A percentile compares a stretch with the other conserved stretches of the same genome.
phyloP scores from a whole-genome alignment of 305 asterid genomes.

The Solanum hybrid region DNA sequence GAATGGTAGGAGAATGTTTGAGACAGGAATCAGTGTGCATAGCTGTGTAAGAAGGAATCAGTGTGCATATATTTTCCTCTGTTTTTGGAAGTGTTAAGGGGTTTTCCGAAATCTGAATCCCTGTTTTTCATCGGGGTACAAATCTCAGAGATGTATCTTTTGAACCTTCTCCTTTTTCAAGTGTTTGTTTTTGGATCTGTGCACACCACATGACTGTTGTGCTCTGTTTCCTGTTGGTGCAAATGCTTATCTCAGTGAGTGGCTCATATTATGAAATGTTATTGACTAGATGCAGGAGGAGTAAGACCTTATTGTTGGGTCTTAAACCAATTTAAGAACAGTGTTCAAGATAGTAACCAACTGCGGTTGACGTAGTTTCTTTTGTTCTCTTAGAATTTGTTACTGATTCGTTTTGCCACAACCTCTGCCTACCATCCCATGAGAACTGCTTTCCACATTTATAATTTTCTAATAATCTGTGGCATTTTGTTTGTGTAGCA shows the following conservation, averaged over 20 bases:
- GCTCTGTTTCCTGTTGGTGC: background rate
- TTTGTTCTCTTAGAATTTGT: background rate
- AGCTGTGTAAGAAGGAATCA: background rate
- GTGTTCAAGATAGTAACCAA: background rate
- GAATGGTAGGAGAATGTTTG: background rate
- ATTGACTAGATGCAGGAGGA: background rate
- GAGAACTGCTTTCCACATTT: background rate
- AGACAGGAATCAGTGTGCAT: background rate
- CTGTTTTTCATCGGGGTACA: background rate
- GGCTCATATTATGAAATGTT: background rate
- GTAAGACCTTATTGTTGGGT: background rate
- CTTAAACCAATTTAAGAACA: background rate
- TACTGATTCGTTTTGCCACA: background rate
- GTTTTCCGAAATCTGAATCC: background rate
- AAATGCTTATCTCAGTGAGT: background rate
- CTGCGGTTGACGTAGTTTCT: background rate
- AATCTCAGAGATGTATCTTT: background rate
- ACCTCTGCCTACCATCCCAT: background rate
- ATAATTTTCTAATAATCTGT: background rate
- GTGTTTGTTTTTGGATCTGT: background rate
- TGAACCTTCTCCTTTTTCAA: background rate
- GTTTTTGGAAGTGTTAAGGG: background rate
- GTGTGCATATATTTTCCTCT: background rate
- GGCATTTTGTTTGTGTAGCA: background rate
- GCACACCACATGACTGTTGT: background rate